phyloP scores from a whole-genome alignment of 345 rosid species.

The Gossypium ekmanianum region DNA sequence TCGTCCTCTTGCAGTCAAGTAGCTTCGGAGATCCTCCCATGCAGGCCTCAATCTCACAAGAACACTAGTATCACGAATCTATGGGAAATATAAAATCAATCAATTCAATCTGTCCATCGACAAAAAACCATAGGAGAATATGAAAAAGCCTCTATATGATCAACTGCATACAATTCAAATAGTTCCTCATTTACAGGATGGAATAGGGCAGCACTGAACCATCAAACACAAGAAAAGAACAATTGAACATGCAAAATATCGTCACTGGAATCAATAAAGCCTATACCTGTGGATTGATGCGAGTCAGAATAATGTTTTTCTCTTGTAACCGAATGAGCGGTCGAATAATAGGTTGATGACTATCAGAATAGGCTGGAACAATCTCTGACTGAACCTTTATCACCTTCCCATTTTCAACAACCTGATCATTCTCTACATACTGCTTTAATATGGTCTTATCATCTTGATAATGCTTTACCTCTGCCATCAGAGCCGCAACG shows the following conservation, averaged over 20 bases:
- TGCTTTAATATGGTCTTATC: slow-evolving; percentile 90
- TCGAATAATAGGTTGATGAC: slow-evolving; percentile 68
- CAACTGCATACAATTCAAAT: background rate
- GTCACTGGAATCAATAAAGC: slow-evolving; percentile 12
- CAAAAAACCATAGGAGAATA: slow-evolving; percentile 10
- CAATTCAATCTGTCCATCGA: slow-evolving; percentile 6
- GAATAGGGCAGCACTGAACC: background rate
- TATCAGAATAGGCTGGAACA: slow-evolving; percentile 80
- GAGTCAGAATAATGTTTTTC: slow-evolving; percentile 86
- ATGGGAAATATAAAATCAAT: slow-evolving; percentile 7
- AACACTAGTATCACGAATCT: slow-evolving; percentile 98
- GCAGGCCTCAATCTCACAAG: slow-evolving; percentile 99
- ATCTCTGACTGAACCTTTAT: slow-evolving; percentile 66
- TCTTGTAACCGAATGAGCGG: slow-evolving; percentile 85
- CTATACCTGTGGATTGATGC: slow-evolving; percentile 90
- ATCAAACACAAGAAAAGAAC: background rate
- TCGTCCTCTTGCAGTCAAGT: slow-evolving; percentile 92
- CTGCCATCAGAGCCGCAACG: slow-evolving; percentile 59
- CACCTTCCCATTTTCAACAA: slow-evolving; percentile 87
- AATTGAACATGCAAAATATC: background rate
- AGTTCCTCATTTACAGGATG: background rate
- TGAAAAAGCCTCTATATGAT: background rate
- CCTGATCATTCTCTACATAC: slow-evolving; percentile 85
- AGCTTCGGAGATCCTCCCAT: slow-evolving; percentile 92
- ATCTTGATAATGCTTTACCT: slow-evolving; percentile 88